These are phyloP conservation scores for Beauveria caledonica DNA, from an alignment of 2,329 filamentous ascomycete genomes.

Conservation along the genomic window DNA sequence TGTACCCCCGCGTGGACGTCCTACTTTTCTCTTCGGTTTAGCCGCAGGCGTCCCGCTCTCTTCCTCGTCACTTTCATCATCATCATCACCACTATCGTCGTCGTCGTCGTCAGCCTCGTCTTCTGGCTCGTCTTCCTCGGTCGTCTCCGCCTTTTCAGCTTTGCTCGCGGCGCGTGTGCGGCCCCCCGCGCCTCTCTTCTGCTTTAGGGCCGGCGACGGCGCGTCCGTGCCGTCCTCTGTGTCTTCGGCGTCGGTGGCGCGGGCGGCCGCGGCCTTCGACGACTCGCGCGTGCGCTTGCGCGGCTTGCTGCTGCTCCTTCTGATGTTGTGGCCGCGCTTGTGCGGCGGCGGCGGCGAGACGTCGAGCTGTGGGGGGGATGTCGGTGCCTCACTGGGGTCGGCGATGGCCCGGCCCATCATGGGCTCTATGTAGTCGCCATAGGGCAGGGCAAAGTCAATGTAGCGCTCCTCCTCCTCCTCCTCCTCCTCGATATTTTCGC, in stretches of 20 bases:
- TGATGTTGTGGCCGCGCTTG: background rate
- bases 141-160: conserved; percentile 22
- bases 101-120: conserved; percentile 21
- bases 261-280: conserved; percentile 18
- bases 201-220: conserved; percentile 24
- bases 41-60: conserved; percentile 31
- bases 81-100: conserved; percentile 12
- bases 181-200: conserved; percentile 35
- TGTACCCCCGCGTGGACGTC: conserved; percentile 26
- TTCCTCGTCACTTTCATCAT: conserved; percentile 26
- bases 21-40: conserved; percentile 27
- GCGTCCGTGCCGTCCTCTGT: conserved; percentile 38
- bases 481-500: conserved; percentile 60
- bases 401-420: conserved; percentile 39
- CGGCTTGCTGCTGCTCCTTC: conserved; percentile 24
- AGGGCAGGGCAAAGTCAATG: conserved; percentile 57
- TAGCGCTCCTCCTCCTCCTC: conserved; percentile 50
- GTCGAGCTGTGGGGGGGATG: conserved; percentile 39
- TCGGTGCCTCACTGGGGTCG: conserved; percentile 38
- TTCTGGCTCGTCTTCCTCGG: conserved; percentile 23
- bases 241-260: conserved; percentile 38
- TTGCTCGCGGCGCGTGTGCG: conserved; percentile 32
- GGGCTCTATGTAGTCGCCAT: conserved; percentile 34
- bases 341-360: conserved; percentile 19
- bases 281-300: conserved; percentile 31